Evolutionary conservation across 108 stramenopile species (phyloP).

Genomic region (Parietichytrium sp.): DNA sequence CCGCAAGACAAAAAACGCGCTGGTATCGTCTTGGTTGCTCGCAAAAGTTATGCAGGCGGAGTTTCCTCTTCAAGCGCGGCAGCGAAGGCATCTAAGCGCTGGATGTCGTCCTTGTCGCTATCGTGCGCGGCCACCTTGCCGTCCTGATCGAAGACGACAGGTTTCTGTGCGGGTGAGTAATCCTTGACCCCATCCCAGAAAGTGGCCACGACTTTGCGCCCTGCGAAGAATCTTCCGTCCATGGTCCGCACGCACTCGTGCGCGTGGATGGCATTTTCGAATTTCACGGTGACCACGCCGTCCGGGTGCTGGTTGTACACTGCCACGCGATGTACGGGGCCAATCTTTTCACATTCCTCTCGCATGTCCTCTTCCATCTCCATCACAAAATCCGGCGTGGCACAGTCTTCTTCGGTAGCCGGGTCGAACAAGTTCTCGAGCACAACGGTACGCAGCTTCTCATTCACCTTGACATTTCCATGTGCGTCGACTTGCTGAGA

Average conservation of each 20-base stretch:
- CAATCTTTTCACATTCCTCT: conserved; percentile 11
- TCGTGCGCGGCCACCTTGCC: too few species aligned
- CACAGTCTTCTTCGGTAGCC: not conserved
- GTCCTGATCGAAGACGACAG: too few species aligned
- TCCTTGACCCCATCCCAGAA: conserved; percentile 33
- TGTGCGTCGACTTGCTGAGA: too few species aligned
- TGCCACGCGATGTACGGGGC: not conserved
- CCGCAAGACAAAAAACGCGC: too few species aligned
- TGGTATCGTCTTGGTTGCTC: too few species aligned
- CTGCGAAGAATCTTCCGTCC: conserved; percentile 14
- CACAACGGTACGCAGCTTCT: not conserved
- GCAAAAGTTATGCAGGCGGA: not conserved
- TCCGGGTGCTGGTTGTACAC: not conserved
- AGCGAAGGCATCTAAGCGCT: conserved; percentile 1
- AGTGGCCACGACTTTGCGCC: not conserved
- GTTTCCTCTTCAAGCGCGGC: not conserved
- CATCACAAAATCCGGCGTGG: not conserved
- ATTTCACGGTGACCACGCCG: conserved; percentile 4
- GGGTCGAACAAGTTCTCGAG: not conserved
- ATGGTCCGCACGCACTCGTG: not conserved
- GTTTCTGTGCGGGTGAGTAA: too few species aligned
- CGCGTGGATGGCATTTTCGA: not conserved
- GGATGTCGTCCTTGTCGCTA: not conserved
- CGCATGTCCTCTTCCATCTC: conserved; percentile 9
- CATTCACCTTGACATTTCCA: too few species aligned